Base-by-base conservation (phyloP, 257 asterid species). In the Primulina tabacum region DNA sequence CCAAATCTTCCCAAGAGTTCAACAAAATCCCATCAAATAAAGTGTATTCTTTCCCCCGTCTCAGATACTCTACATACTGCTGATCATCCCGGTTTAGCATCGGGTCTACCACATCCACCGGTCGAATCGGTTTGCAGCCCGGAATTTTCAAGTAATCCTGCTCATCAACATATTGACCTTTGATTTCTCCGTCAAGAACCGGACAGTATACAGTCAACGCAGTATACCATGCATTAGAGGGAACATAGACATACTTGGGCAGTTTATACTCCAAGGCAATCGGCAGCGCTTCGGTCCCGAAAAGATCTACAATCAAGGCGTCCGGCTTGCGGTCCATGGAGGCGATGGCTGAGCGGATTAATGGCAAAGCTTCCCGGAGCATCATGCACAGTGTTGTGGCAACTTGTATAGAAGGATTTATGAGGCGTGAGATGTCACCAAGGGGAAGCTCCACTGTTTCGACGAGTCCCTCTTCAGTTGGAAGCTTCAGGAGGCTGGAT, bases 51-150 rank as follows among this genome's bases (percentile, higher is more conserved):
- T 1, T 35, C 35, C 87, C 84, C 53, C 24, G 38, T 11, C 65
- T 50, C 2, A 85, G 0, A 43, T 79, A 84, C 70, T 83, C 95
- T 2, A 1, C 0, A 61, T 89, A 89, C 52, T 77, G 83, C 61
- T 65, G 83, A 33, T 83, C 84, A 3, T 62, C 33, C 79, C 91
- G 80, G 86, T 89, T 91, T 32, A 78, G 70, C 88, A 89, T 84
- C 6, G 95, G 92, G 50, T 83, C 89, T 4, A 79, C 84, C 1
- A 84, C 86, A n/a, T 89, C 95, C 60, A 75, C 90, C 35, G 91
- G 96, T 56, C 84, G 86, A 61, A 91, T 80, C 35, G 91, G 75
- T 43, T 77, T 83, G 65, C 96, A 86, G 9, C 96, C 96, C 2
- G 96, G 96, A 33, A 91, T 82, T 1, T 6, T 35, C 50, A 91